Evolutionary conservation across 495 filamentous ascomycete species (phyloP).

Genomic region (Rhypophila decipiens): DNA sequence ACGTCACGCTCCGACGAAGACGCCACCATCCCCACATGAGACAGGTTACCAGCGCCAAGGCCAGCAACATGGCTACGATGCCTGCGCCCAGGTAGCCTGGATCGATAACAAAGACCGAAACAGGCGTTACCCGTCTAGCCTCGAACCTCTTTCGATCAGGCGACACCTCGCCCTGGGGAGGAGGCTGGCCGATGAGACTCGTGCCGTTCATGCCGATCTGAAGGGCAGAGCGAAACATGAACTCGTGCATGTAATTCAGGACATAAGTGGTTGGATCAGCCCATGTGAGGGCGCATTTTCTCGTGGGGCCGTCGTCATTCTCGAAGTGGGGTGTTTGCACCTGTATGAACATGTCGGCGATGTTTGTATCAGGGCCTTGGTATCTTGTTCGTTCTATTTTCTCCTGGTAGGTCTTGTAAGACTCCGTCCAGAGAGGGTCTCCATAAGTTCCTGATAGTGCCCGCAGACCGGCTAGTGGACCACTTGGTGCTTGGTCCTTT

Average conservation of each 20-base stretch:
- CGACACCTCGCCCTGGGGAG: neutral
- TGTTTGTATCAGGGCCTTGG: too few relatives aligned
- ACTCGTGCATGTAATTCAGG: neutral
- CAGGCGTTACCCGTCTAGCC: neutral
- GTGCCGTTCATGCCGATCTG: neutral
- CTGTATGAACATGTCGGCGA: too few relatives aligned
- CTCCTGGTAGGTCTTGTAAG: too few relatives aligned
- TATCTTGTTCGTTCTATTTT: too few relatives aligned
- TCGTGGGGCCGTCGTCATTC: too few relatives aligned
- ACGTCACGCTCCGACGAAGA: conserved; percentile 1
- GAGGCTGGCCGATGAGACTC: neutral
- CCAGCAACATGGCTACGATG: neutral
- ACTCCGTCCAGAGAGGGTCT: too few relatives aligned
- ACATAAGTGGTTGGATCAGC: conserved; percentile 4
- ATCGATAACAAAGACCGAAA: neutral
- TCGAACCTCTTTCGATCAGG: neutral
- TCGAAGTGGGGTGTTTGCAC: too few relatives aligned
- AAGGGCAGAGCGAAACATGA: conserved; percentile 3
- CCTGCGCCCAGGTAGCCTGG: neutral
- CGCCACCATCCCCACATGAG: conserved; percentile 6
- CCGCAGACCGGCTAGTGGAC: neutral
- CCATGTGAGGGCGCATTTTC: conserved; percentile 1
- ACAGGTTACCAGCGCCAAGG: neutral
- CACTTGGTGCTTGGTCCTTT: neutral
- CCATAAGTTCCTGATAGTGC: too few relatives aligned